Conservation (phyloP, 116 monocot genomes). For the Iris pallida region DNA sequence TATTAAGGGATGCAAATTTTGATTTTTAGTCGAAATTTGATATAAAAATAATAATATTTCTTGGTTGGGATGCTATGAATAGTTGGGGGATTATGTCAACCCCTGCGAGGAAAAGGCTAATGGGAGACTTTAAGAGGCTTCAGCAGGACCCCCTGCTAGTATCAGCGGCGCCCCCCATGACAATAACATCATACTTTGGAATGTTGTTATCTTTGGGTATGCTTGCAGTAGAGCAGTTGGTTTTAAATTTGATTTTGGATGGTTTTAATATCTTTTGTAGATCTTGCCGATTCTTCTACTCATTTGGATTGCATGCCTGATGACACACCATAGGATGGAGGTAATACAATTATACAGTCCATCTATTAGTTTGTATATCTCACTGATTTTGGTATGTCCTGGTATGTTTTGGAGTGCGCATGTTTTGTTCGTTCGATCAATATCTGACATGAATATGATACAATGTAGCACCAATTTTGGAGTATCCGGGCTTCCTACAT, state of each 20-base stretch:
- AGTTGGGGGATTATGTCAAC: slow-evolving; percentile 18
- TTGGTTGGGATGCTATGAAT: no score
- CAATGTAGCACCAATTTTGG: no score
- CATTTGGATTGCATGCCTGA: slow-evolving; percentile 17
- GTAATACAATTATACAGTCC: slow-evolving; percentile 13
- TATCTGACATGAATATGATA: no score
- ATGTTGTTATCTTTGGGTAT: slow-evolving; percentile 43
- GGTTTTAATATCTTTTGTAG: not conserved
- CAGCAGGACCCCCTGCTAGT: slow-evolving; percentile 35
- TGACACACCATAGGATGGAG: slow-evolving; percentile 31
- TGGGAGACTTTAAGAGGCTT: slow-evolving; percentile 25
- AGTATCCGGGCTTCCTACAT: no score
- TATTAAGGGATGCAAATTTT: no score
- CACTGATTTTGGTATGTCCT: no score
- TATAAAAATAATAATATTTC: no score
- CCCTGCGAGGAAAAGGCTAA: slow-evolving; percentile 30
- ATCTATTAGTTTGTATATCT: no score
- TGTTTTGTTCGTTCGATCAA: no score
- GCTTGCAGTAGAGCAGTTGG: not conserved
- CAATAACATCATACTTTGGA: slow-evolving; percentile 36
- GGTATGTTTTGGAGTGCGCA: no score
- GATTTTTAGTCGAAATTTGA: no score
- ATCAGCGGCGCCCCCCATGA: slow-evolving; percentile 37
- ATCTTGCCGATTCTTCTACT: not conserved
- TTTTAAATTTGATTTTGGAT: not conserved